Conservation (phyloP, 805 yeast species). For the Pichia deserticola region DNA sequence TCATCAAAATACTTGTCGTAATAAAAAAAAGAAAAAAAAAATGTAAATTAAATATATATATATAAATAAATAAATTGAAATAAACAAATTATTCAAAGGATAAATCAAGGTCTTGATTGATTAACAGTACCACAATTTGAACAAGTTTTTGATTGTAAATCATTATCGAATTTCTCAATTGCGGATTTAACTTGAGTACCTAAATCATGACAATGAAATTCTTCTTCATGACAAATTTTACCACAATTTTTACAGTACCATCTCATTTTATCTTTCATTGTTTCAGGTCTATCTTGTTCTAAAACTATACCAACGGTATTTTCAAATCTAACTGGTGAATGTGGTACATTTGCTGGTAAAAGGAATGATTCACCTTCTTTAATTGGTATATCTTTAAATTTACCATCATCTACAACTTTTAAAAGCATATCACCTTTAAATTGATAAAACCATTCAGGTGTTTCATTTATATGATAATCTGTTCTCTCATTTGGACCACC, state of each 20-base stretch:
- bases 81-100: too few relatives aligned
- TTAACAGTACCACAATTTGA: constrained; percentile 64
- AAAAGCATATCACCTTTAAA: constrained; percentile 81
- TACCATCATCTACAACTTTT: constrained; percentile 73
- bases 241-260: constrained; percentile 81
- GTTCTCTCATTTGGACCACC: constrained; percentile 95
- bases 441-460: constrained; percentile 91
- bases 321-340: constrained; percentile 80
- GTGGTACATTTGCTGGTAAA: constrained; percentile 80
- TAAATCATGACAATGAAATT: constrained; percentile 69
- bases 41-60: too few relatives aligned
- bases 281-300: constrained; percentile 83
- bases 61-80: too few relatives aligned
- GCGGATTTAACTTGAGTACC: constrained; percentile 89
- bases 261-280: constrained; percentile 61
- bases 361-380: constrained; percentile 85
- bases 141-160: constrained; percentile 63
- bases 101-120: constrained; percentile 45
- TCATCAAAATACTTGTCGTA: too few relatives aligned
- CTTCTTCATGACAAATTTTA: constrained; percentile 56
- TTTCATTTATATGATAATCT: constrained; percentile 87
- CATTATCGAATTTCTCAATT: constrained; percentile 60
- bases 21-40: too few relatives aligned
- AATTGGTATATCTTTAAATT: constrained; percentile 66
- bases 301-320: constrained; percentile 85